These are phyloP conservation scores for Aspergillus homomorphus DNA, from an alignment of 495 filamentous ascomycete species.

Conservation along the genomic window DNA sequence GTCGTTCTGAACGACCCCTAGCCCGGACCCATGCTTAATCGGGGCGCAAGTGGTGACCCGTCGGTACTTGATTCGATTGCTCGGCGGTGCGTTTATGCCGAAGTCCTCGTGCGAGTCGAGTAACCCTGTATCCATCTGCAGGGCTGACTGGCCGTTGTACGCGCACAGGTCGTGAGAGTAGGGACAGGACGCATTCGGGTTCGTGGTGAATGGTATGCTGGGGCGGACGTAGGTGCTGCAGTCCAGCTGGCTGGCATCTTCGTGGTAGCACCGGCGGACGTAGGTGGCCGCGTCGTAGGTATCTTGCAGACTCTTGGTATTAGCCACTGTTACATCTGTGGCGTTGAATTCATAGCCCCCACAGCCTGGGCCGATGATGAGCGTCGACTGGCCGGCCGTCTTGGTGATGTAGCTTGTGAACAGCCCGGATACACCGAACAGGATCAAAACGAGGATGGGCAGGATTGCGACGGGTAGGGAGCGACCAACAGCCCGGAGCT, in stretches of 20 bases:
- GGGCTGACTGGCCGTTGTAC: not conserved
- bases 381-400: not conserved
- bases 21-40: not conserved
- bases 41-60: slow-evolving; percentile 9
- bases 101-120: slow-evolving; percentile 14
- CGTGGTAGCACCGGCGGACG: slow-evolving; percentile 7
- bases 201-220: slow-evolving; percentile 4
- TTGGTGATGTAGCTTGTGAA: slow-evolving; percentile 2
- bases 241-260: not conserved
- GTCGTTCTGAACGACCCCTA: not conserved
- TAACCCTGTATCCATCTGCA: slow-evolving; percentile 15
- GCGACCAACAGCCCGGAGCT: not conserved
- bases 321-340: not conserved
- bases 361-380: not conserved
- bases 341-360: not conserved
- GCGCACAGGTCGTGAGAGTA: slow-evolving; percentile 6
- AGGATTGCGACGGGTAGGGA: not conserved
- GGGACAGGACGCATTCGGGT: slow-evolving; percentile 14
- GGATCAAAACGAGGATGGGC: not conserved
- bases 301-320: slow-evolving; percentile 2
- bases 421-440: not conserved
- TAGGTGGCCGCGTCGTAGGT: slow-evolving; percentile 5
- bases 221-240: slow-evolving; percentile 5
- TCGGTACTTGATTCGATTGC: slow-evolving; percentile 11
- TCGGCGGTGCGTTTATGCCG: slow-evolving; percentile 13